Conservation (phyloP, 2,329 filamentous ascomycete species). For the Xylariaceae sp. region DNA sequence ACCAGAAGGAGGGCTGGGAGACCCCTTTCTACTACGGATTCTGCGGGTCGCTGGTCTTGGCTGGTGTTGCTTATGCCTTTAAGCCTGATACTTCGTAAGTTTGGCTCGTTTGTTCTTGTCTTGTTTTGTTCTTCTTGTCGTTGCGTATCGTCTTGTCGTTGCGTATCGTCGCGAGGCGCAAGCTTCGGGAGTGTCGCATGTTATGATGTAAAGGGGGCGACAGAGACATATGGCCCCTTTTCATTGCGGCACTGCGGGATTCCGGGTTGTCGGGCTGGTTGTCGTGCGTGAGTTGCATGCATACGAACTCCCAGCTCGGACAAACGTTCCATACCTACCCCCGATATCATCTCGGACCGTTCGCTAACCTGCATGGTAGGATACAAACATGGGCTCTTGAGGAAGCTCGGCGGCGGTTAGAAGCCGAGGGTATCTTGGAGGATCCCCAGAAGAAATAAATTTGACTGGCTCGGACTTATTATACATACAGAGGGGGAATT, state of each 20-base stretch:
- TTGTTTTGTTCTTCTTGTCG: conserved; percentile 1
- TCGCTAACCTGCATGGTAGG: conserved; percentile 45
- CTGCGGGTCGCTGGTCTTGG: conserved; percentile 68
- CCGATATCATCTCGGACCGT: not conserved
- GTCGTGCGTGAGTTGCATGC: no score
- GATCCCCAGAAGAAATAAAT: conserved; percentile 60
- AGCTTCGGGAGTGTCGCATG: not conserved
- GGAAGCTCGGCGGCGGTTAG: conserved; percentile 90
- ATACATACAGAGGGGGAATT: not conserved
- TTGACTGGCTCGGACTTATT: not conserved
- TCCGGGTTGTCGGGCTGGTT: no score
- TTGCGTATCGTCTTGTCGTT: not conserved
- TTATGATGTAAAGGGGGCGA: not conserved
- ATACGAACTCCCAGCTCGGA: not conserved
- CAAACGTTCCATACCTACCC: no score
- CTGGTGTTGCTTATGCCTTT: conserved; percentile 79
- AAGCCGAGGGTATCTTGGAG: conserved; percentile 87
- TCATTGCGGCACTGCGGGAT: not conserved
- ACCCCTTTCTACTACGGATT: conserved; percentile 78
- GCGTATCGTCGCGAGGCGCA: not conserved
- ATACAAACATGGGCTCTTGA: conserved; percentile 99
- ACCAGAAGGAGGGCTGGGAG: conserved; percentile 96
- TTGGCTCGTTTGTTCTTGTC: conserved; percentile 10
- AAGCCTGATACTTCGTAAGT: conserved; percentile 99
- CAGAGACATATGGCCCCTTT: not conserved